Evolutionary conservation across 495 filamentous ascomycete species (phyloP).

Genomic region (Lindgomyces ingoldianus): DNA sequence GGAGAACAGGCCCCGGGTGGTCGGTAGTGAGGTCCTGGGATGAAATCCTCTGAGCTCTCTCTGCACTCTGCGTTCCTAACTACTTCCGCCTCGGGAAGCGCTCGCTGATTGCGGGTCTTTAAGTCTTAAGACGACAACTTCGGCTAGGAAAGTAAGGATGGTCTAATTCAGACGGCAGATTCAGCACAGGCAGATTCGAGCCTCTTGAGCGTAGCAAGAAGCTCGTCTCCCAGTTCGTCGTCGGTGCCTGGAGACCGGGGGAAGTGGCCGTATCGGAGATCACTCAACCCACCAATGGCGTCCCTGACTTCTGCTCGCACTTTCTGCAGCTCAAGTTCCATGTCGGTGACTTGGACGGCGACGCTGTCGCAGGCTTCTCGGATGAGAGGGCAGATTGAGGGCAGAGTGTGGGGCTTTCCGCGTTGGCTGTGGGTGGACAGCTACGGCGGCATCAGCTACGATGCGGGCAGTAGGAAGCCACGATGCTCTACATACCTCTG

Average conservation of each 20-base stretch:
- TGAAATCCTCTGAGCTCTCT: too few relatives aligned
- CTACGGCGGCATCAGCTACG: conserved; percentile 43
- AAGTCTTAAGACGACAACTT: too few relatives aligned
- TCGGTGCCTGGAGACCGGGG: conserved; percentile 59
- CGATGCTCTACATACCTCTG: conserved; percentile 54
- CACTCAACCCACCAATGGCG: conserved; percentile 72
- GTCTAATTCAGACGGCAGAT: not conserved
- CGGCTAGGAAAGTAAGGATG: too few relatives aligned
- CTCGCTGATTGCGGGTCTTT: too few relatives aligned
- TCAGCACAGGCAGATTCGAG: conserved; percentile 30
- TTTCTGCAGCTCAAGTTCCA: conserved; percentile 64
- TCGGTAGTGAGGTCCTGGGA: too few relatives aligned
- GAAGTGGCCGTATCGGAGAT: conserved; percentile 78
- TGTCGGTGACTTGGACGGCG: conserved; percentile 62
- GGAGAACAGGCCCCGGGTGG: too few relatives aligned
- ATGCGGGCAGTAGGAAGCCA: not conserved
- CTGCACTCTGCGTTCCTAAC: too few relatives aligned
- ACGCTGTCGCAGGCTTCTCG: conserved; percentile 64
- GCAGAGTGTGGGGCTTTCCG: conserved; percentile 58
- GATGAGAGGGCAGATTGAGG: conserved; percentile 67
- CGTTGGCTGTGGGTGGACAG: conserved; percentile 59
- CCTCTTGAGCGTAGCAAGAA: conserved; percentile 36
- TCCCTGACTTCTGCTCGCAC: conserved; percentile 62
- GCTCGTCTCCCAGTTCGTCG: conserved; percentile 65
- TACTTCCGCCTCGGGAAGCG: too few relatives aligned